Evolutionary conservation across 768 basidiomycete genomes (phyloP), one percentile per base, ranked within the genome.

Genomic region (Rhizopogon roseolus): DNA sequence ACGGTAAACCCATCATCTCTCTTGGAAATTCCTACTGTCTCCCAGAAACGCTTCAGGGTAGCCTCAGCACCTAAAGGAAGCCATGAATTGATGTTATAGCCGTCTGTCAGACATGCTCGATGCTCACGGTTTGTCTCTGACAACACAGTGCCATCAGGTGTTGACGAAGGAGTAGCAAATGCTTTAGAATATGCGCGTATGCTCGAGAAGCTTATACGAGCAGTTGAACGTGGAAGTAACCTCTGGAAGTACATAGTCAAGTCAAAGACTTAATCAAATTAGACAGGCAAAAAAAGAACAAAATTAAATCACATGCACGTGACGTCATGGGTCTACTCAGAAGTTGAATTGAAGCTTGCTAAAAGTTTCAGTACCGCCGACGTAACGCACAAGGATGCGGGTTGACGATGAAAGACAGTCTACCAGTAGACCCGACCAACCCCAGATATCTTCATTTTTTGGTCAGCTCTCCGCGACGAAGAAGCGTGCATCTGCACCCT

Each of bases 11-110:
- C 69, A 55, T 80, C 74, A 5, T 71, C 75, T 56, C 78, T 79
- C 52, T 76, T 70, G 57, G 88, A 83, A 52, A 98, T 75, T 16
- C 81, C 81, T n/a, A 95, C 97, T 0, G 80, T 81, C 65, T 93
- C 94, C 97, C 97, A 99, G 66, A 98, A 98, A 25, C 97, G 78
- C 59, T 88, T 87, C 68, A 91, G 75, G 1, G 91, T 89, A 38
- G 83, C 81, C 70, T 97, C 92, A 10, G 91, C 93, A 56, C 88
- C 94, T 97, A 51, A 2, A 61, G 7, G 55, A 45, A 50, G 32
- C 45, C 19, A 42, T 58, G 14, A 60, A 54, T n/a, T 27, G 38
- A 41, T 29, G 11, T 46, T 42, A 17, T 41, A 48, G 9, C 29
- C 10, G 41, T 10, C 5, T 46, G 34, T 39, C 43, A 7, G 28